Conservation (phyloP, 306 rosid genomes). For the Styphnolobium japonicum region DNA sequence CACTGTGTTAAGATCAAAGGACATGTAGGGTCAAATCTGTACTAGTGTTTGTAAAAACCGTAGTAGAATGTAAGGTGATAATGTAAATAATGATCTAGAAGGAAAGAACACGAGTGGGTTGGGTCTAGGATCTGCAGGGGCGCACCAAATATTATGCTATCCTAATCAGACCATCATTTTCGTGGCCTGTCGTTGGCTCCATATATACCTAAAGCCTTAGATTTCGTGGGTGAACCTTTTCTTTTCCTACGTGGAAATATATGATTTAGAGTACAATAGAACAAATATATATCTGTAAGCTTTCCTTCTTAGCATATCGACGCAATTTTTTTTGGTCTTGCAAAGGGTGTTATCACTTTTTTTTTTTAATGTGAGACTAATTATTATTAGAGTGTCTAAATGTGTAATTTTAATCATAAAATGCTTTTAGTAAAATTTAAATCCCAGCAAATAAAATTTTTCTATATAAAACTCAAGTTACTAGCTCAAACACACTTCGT, state of each 20-base stretch:
- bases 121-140: slow-evolving; percentile 40
- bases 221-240: slow-evolving; percentile 21
- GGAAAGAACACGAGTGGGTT: slow-evolving; percentile 22
- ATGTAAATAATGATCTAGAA: slow-evolving; percentile 33
- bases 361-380: too few relatives aligned
- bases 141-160: slow-evolving; percentile 58
- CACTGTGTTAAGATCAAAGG: slow-evolving; percentile 9
- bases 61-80: slow-evolving; percentile 34
- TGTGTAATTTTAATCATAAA: too few relatives aligned
- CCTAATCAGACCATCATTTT: slow-evolving; percentile 76
- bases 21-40: slow-evolving; percentile 35
- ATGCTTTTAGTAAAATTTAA: too few relatives aligned
- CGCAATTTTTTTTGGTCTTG: too few relatives aligned
- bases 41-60: not conserved
- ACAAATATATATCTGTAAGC: not conserved
- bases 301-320: not conserved
- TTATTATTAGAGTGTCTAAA: too few relatives aligned
- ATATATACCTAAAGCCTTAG: slow-evolving; percentile 9
- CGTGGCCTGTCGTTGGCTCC: slow-evolving; percentile 47
- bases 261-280: not conserved
- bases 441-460: too few relatives aligned
- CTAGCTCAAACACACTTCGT: too few relatives aligned
- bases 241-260: slow-evolving; percentile 12
- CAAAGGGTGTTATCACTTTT: too few relatives aligned
- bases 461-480: too few relatives aligned